Base-by-base conservation (phyloP, 2,329 filamentous ascomycete species). In the Colletotrichum karsti region DNA sequence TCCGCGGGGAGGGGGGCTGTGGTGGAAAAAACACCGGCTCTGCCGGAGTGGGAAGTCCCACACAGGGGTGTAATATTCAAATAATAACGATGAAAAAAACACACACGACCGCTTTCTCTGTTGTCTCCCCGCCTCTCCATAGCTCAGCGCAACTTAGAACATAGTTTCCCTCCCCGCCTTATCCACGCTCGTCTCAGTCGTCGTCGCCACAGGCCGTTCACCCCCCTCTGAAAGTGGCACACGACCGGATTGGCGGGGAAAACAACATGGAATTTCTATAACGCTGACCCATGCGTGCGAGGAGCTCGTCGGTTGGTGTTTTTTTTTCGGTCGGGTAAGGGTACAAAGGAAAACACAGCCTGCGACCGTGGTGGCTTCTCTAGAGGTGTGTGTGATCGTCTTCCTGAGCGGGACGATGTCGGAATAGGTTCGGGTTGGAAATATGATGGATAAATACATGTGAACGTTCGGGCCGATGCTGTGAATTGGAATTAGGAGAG, bases 391-490 rank as follows among this genome's bases (percentile, higher is more conserved):
- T 50, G 46, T 42, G 28, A 28, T 56, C 53, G 50, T 18, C 66
- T 62, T 24, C 24, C 50, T 13, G 12, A 22, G 46, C 30, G 46
- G 26, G 53, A 58, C 44, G 24, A 48, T 33, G 59, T 41, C 24
- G 55, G 24, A 39, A 44, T 50, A 37, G 54, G 18, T 12, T 22
- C 50, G 53, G 67, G 58, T 63, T 42, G 37, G 28, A n/a, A 62
- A 66, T 64, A 63, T 58, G 30, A 39, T 44, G 22, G 55, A 55
- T 63, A 70, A 69, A 69, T 67, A 71, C 69, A 67, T 64, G 56
- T 63, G 63, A 66, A 62, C 24, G 62, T 66, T 53, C 28, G 37
- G 53, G 48, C 35, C 54, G 42, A 50, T 69, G 66, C 66, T 60
- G 55, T 35, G 63, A 69, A 63, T 30, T 60, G 44, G 53, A 68